phyloP scores from a whole-genome alignment of 306 rosid genomes.

The Pyrus pyrifolia region DNA sequence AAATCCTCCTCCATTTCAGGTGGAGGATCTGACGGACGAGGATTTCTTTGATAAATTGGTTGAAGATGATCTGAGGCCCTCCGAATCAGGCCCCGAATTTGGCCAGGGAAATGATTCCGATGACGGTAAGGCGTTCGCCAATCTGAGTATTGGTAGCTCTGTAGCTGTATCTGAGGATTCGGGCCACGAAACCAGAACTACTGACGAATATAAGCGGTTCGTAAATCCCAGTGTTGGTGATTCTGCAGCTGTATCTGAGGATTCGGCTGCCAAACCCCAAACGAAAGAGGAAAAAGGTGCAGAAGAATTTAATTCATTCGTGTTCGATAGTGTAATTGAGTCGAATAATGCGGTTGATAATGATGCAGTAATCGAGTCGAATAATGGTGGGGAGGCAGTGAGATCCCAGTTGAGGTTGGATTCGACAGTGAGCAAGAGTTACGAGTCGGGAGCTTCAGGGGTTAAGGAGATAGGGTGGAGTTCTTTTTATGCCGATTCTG shows the following conservation, averaged over 20 bases:
- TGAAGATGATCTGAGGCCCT: constrained; percentile 51
- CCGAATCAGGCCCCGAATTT: constrained; percentile 16
- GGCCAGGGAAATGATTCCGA: constrained; percentile 47
- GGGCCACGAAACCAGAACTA: background rate
- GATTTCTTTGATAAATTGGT: constrained; percentile 91
- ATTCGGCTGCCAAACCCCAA: constrained; percentile 10
- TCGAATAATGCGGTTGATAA: background rate
- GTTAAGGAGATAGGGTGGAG: constrained; percentile 79
- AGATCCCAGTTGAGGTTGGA: constrained; percentile 21
- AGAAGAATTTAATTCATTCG: constrained; percentile 30
- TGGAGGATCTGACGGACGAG: constrained; percentile 91
- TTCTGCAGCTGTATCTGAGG: constrained; percentile 29
- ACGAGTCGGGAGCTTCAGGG: constrained; percentile 28
- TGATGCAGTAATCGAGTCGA: background rate
- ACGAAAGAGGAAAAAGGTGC: constrained; percentile 6
- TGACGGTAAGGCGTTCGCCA: constrained; percentile 48
- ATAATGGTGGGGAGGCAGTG: constrained; percentile 22
- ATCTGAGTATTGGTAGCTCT: constrained; percentile 38
- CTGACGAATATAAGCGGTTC: constrained; percentile 23
- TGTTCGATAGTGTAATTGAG: constrained; percentile 16
- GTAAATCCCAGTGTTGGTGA: constrained; percentile 43
- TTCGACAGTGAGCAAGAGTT: constrained; percentile 17
- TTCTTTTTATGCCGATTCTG: constrained; percentile 55
- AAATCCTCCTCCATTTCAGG: constrained; percentile 62
- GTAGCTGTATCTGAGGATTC: constrained; percentile 34